Evolutionary conservation across 2,329 filamentous ascomycete species (phyloP), one percentile per base, ranked within the genome.

Genomic region (Cercospora brassicicola): DNA sequence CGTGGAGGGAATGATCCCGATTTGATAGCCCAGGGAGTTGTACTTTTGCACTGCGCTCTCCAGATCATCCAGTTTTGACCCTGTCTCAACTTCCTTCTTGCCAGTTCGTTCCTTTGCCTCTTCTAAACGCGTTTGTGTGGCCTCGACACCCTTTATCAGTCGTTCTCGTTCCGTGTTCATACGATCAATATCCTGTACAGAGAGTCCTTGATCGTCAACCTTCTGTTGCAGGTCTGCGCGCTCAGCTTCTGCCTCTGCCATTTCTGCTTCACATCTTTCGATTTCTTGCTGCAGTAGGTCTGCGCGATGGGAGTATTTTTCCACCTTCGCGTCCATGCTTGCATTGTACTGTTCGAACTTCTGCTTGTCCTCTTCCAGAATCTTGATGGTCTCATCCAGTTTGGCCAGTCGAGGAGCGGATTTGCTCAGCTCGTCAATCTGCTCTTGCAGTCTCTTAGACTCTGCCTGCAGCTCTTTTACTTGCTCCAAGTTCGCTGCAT

Each of bases 291-390:
- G 90, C n/a, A 98, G 82, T 23, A 96, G 88, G 57, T 91, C 87
- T 72, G 92, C 92, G 13, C 93, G 88, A 71, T 86, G 87, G 70
- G 94, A 90, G 81, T 96, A 95, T 80, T 96, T 97, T 71, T 96
- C 91, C 0, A 94, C 91, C 76, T 94, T 92, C 69, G 90, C 89
- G 75, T 92, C 86, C 72, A 96, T 93, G 33, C 90, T 88, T 48
- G 89, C 88, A 78, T 97, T 97, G 84, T 97, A 99, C 76, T 93
- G 90, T 76, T 97, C 94, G 74, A 98, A 99, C 77, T 99, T 98
- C 76, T 90, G 86, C 76, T 91, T 94, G 81, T 99, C 96, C 74
- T 96, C 93, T 78, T 97, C 93, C 81, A 99, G 88, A 65, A 97
- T 94, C 76, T 93, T 92, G 83, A 94, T 96, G 76, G 94, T 89